phyloP scores from a whole-genome alignment of 768 basidiomycete species.

The Scleroderma citrinum region DNA sequence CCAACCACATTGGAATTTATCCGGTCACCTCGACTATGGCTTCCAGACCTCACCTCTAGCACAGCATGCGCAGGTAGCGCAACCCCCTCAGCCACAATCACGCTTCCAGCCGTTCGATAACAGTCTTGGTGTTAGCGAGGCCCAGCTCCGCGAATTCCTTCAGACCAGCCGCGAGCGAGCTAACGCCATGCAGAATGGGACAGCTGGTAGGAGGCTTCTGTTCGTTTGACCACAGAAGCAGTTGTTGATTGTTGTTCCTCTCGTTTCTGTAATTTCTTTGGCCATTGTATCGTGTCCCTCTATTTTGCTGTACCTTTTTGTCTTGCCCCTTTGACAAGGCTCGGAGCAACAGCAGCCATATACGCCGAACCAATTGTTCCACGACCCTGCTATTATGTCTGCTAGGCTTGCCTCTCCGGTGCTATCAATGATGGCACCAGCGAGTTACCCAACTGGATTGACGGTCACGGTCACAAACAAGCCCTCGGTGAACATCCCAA shows the following conservation, averaged over 20 bases:
- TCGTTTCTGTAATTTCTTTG: slow-evolving; percentile 22
- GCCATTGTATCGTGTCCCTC: slow-evolving; percentile 21
- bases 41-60: slow-evolving; percentile 38
- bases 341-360: slow-evolving; percentile 33
- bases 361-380: slow-evolving; percentile 45
- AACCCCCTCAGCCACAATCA: slow-evolving; percentile 28
- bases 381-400: slow-evolving; percentile 78
- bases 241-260: slow-evolving; percentile 28
- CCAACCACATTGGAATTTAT: slow-evolving; percentile 41
- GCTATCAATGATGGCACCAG: slow-evolving; percentile 13
- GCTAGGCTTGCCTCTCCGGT: slow-evolving; percentile 51
- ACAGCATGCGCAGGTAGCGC: slow-evolving; percentile 38
- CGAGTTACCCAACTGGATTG: slow-evolving; percentile 10
- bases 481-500: slow-evolving; percentile 22
- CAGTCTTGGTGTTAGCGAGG: slow-evolving; percentile 54
- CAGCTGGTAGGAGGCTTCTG: slow-evolving; percentile 46
- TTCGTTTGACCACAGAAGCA: slow-evolving; percentile 30
- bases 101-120: slow-evolving; percentile 57
- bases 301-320: slow-evolving; percentile 5
- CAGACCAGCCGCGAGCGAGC: slow-evolving; percentile 61
- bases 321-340: slow-evolving; percentile 17
- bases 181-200: slow-evolving; percentile 24
- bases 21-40: slow-evolving; percentile 37
- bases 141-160: slow-evolving; percentile 72
- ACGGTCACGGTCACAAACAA: slow-evolving; percentile 12